These are phyloP conservation scores for Penium margaritaceum DNA, from an alignment of 139 green algal genomes.

Conservation along the genomic window DNA sequence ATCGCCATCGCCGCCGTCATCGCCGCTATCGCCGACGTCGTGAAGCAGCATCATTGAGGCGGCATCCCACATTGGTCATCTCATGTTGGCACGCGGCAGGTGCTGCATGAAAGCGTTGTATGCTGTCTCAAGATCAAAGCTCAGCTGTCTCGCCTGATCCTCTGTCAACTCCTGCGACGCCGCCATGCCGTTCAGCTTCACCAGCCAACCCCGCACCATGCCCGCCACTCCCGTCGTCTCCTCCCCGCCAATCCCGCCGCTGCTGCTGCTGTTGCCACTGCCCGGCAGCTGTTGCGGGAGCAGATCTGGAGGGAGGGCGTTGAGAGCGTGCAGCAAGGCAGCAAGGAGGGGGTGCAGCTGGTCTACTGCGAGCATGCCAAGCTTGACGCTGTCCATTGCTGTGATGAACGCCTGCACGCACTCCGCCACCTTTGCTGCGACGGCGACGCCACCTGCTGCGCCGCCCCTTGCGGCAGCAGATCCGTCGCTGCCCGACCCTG, in stretches of 20 bases:
- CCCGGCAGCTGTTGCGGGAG: too few relatives aligned
- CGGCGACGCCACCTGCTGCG: too few relatives aligned
- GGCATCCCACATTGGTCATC: too few relatives aligned
- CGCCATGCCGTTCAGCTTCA: constrained; percentile 68
- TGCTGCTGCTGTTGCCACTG: too few relatives aligned
- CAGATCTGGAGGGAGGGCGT: constrained; percentile 61
- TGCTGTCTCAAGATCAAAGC: constrained; percentile 77
- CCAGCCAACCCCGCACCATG: constrained; percentile 63
- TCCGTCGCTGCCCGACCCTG: not conserved
- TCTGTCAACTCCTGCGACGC: constrained; percentile 74
- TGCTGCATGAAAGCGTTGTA: constrained; percentile 74
- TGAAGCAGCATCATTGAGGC: too few relatives aligned
- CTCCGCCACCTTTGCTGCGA: constrained; percentile 62
- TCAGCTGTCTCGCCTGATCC: constrained; percentile 73
- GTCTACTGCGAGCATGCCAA: constrained; percentile 88
- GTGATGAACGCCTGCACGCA: constrained; percentile 90
- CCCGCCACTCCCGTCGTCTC: too few relatives aligned
- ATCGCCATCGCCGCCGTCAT: too few relatives aligned
- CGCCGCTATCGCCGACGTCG: too few relatives aligned
- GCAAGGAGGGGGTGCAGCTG: constrained; percentile 72
- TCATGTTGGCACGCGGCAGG: too few relatives aligned
- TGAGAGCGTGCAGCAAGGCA: constrained; percentile 68
- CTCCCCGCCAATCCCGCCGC: too few relatives aligned
- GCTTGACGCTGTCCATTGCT: constrained; percentile 81
- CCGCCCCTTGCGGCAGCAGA: not conserved